Conservation (phyloP, 2,329 filamentous ascomycete species). For the Aspergillus pseudoviridinutans region DNA sequence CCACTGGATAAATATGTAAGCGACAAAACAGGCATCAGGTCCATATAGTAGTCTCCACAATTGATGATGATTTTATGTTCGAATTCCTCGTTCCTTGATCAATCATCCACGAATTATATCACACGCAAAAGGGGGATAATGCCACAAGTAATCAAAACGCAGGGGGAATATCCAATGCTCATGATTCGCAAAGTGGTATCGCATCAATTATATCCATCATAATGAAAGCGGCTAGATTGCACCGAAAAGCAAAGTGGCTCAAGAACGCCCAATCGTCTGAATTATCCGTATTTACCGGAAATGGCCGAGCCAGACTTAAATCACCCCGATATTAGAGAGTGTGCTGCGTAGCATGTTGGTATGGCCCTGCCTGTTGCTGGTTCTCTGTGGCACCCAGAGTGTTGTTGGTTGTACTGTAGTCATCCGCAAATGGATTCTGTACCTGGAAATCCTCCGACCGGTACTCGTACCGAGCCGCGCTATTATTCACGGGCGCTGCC, state of each 20-base stretch:
- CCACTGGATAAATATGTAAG: not conserved
- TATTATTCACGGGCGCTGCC: conserved; percentile 7
- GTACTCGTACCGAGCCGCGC: conserved; percentile 28
- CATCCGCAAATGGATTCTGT: conserved; percentile 41
- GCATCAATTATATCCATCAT: not conserved
- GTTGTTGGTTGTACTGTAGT: conserved; percentile 16
- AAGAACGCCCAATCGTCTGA: not conserved
- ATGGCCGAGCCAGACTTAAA: not conserved
- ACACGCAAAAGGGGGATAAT: not conserved
- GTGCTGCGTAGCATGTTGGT: not conserved
- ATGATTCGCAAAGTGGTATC: not conserved
- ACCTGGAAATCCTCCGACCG: conserved; percentile 38
- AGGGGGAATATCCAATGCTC: not conserved
- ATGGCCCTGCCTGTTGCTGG: not conserved
- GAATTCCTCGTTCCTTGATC: not conserved
- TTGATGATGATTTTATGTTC: not conserved
- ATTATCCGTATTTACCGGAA: not conserved
- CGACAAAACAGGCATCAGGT: not conserved
- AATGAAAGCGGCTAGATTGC: not conserved
- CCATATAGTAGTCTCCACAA: not conserved
- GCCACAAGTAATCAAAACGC: not conserved
- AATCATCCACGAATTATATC: not conserved
- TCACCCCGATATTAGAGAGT: not conserved
- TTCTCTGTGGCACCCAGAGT: conserved; percentile 10
- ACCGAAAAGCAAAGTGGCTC: not conserved